These are phyloP conservation scores for Vitis riparia DNA, from an alignment of 164 flowering plant species.

Conservation along the genomic window DNA sequence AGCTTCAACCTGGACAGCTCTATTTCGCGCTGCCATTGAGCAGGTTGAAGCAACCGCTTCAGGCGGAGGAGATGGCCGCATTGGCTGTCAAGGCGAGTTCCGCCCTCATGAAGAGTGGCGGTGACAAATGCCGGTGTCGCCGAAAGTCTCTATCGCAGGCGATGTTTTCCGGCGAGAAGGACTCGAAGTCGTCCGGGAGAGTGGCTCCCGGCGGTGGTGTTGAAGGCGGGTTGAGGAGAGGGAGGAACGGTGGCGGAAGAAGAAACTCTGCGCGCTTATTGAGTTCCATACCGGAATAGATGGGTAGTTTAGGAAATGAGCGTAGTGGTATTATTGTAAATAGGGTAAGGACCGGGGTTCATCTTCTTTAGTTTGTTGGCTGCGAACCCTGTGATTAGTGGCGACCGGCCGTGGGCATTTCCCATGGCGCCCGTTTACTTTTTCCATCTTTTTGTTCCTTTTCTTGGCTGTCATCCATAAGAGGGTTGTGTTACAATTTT, in stretches of 20 bases:
- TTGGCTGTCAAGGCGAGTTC: slow-evolving; percentile 88
- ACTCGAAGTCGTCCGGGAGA: slow-evolving; percentile 1
- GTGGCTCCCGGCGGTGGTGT: slow-evolving; percentile 11
- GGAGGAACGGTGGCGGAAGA: slow-evolving; percentile 16
- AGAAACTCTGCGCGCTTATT: slow-evolving; percentile 28
- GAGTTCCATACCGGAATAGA: slow-evolving; percentile 48
- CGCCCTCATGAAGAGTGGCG: slow-evolving; percentile 38
- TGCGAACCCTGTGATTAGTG: not conserved
- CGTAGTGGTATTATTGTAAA: slow-evolving; percentile 7
- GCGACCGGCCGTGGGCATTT: not conserved
- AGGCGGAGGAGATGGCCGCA: slow-evolving; percentile 82
- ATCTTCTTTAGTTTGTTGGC: not conserved
- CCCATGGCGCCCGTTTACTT: not conserved
- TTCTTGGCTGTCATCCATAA: slow-evolving; percentile 5
- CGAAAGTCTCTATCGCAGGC: slow-evolving; percentile 15
- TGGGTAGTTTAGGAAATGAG: slow-evolving; percentile 16
- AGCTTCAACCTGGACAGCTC: slow-evolving; percentile 70
- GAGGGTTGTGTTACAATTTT: slow-evolving; percentile 25
- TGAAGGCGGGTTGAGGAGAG: slow-evolving; percentile 9
- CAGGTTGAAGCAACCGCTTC: slow-evolving; percentile 42
- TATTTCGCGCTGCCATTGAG: slow-evolving; percentile 74
- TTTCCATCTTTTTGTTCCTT: too few species aligned
- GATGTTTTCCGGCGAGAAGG: slow-evolving; percentile 16
- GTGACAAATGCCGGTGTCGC: slow-evolving; percentile 33
- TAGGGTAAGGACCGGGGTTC: slow-evolving; percentile 1